Base-by-base conservation (phyloP, 1,284 basidiomycete species). In the Leucoagaricus sp. region DNA sequence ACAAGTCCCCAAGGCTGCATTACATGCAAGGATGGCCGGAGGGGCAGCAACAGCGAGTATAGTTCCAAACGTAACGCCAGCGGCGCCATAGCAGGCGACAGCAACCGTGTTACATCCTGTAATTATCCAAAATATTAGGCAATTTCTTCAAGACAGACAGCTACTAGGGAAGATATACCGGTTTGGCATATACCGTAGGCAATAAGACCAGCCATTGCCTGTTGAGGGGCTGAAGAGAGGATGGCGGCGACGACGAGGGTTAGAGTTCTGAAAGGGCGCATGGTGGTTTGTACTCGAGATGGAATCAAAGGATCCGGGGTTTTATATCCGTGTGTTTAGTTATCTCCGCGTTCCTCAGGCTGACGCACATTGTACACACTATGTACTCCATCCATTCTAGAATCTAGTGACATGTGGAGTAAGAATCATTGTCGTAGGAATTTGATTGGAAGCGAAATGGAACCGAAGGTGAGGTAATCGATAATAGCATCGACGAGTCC, bases 61-160 rank as follows among this genome's bases (percentile, higher is more conserved):
- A 15, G 82, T 78, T 0, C 82, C 83, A 51, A 85, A 85, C 0
- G 72, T 74, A 49, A 75, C 68, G 0, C 83, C 82, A 0, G 83
- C 83, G 0, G 65, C 81, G 0, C 76, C 70, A 49, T 85, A 86
- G 64, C 84, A 86, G 0, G 81, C 69, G 0, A 82, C 79, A 0
- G 61, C 81, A 1, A 83, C 60, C 6, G 60, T 57, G 59, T 85
- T 85, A 57, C 84, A 86, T 0, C 83, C 84, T 85, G 54, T 0
- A 36, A 21, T 12, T 29, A 28, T 17, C n/a, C 42, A 23, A 36
- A 34, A 47, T 36, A 25, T 29, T 19, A 10, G 8, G 48, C 19
- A 13, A 12, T 33, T 7, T 12, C 31, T 12, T 49, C 6, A 44
- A n/a, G 12, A 19, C 49, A 40, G 8, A 13, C 21, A 29, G 26